phyloP scores from a whole-genome alignment of 257 asterid genomes.

The Solanum chiquidenum region DNA sequence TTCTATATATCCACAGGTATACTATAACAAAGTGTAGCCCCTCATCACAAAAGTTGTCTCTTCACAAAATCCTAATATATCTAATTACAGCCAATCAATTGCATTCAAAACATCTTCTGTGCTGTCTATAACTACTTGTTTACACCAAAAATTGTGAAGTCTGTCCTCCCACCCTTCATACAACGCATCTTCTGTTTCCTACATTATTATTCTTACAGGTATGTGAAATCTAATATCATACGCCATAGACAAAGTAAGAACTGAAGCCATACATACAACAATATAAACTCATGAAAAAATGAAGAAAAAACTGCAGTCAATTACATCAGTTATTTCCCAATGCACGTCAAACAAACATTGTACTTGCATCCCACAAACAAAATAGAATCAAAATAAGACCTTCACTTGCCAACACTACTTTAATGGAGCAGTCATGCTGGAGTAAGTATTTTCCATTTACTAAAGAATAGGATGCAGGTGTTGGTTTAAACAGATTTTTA shows the following conservation, averaged over 20 bases:
- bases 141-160: no score
- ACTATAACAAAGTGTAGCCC: no score
- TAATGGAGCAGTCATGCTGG: background rate
- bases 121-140: no score
- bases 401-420: background rate
- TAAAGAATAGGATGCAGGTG: background rate
- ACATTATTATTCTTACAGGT: background rate
- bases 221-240: background rate
- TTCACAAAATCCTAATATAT: no score
- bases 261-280: background rate
- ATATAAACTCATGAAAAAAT: background rate
- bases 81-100: no score
- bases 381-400: background rate
- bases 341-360: background rate
- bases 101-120: no score
- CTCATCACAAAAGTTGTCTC: no score
- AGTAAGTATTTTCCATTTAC: background rate
- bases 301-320: background rate
- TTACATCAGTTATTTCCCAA: background rate
- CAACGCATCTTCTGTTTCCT: background rate
- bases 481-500: background rate
- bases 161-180: background rate
- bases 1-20: no score
- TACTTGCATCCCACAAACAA: background rate
- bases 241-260: background rate